A percentile compares a stretch with the other conserved stretches of the same genome.
These are phyloP conservation scores for Brassica incana DNA, from an alignment of 345 rosid species.

Conservation along the genomic window DNA sequence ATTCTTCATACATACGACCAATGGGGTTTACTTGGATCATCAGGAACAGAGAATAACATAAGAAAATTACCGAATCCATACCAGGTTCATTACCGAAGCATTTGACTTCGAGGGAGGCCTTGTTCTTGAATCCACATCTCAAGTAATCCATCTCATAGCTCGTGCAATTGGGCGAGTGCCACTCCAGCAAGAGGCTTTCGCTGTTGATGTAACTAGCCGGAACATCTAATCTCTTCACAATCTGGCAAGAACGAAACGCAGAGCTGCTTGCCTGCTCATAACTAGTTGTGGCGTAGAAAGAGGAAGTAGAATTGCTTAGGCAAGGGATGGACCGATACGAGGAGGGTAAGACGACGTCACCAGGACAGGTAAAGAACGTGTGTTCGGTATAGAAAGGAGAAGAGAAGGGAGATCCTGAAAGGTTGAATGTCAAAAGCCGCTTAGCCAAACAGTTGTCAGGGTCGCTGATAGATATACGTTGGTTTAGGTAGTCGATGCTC, in stretches of 20 bases:
- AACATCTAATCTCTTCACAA: slow-evolving; percentile 33
- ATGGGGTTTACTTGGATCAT: too few relatives aligned
- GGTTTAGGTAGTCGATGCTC: too few relatives aligned
- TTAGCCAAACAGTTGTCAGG: slow-evolving; percentile 51
- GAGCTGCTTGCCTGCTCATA: background rate
- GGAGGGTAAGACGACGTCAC: slow-evolving; percentile 22
- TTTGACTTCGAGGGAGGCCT: background rate
- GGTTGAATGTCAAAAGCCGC: slow-evolving; percentile 50
- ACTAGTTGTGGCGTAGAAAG: slow-evolving; percentile 54
- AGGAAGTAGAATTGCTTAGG: slow-evolving; percentile 56
- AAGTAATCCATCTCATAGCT: background rate
- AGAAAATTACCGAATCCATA: background rate
- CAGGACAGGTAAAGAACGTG: slow-evolving; percentile 66
- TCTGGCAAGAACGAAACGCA: slow-evolving; percentile 41
- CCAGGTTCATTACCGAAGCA: background rate
- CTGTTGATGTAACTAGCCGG: slow-evolving; percentile 32
- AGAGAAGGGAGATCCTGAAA: slow-evolving; percentile 58
- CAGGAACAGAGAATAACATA: too few relatives aligned
- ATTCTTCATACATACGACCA: background rate
- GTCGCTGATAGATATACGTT: slow-evolving; percentile 47
- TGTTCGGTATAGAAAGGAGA: slow-evolving; percentile 38
- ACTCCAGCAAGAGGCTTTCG: background rate
- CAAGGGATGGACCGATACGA: slow-evolving; percentile 43
- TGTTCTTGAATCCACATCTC: background rate
- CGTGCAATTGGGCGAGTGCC: background rate